These are phyloP conservation scores for Epichloe elymi DNA, from an alignment of 2,329 filamentous ascomycete species.

Conservation along the genomic window DNA sequence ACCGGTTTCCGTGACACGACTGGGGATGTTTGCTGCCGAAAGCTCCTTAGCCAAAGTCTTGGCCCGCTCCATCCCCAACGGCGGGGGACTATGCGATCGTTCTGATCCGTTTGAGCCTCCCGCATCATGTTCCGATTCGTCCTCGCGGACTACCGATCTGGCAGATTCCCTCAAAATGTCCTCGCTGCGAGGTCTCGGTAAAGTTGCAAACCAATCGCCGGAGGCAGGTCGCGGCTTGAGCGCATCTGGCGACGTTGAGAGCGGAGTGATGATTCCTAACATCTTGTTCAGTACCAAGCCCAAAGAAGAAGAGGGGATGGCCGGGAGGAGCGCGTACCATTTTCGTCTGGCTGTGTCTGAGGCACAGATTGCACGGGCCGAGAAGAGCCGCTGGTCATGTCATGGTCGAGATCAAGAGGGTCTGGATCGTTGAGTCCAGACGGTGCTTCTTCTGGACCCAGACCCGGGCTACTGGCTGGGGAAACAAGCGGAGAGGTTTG, in stretches of 20 bases:
- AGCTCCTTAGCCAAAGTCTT: slow-evolving; percentile 76
- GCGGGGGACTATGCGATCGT: slow-evolving; percentile 65
- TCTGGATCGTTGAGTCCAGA: slow-evolving; percentile 52
- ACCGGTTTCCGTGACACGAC: slow-evolving; percentile 78
- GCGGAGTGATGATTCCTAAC: slow-evolving; percentile 36
- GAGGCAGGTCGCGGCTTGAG: slow-evolving; percentile 31
- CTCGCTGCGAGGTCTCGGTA: slow-evolving; percentile 39
- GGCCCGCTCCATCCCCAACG: slow-evolving; percentile 65
- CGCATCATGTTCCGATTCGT: slow-evolving; percentile 22
- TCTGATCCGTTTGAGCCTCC: slow-evolving; percentile 28
- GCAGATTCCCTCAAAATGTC: slow-evolving; percentile 37
- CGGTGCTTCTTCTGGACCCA: slow-evolving; percentile 25
- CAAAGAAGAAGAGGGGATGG: neutral
- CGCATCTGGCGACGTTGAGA: slow-evolving; percentile 39
- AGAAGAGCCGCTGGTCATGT: slow-evolving; percentile 15
- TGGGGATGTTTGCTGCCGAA: slow-evolving; percentile 81
- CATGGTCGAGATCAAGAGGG: slow-evolving; percentile 49
- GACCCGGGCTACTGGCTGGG: slow-evolving; percentile 72
- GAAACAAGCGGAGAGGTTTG: slow-evolving; percentile 93
- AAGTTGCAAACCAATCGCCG: slow-evolving; percentile 35
- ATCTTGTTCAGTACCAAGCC: neutral
- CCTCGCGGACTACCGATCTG: slow-evolving; percentile 23
- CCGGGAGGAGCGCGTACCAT: slow-evolving; percentile 14
- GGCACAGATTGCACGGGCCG: slow-evolving; percentile 34
- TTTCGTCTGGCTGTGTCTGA: slow-evolving; percentile 14